A percentile compares a stretch with the other conserved stretches of the same genome.
Evolutionary conservation across 2,329 filamentous ascomycete genomes (phyloP).

Genomic region (Furcasterigmium furcatum): DNA sequence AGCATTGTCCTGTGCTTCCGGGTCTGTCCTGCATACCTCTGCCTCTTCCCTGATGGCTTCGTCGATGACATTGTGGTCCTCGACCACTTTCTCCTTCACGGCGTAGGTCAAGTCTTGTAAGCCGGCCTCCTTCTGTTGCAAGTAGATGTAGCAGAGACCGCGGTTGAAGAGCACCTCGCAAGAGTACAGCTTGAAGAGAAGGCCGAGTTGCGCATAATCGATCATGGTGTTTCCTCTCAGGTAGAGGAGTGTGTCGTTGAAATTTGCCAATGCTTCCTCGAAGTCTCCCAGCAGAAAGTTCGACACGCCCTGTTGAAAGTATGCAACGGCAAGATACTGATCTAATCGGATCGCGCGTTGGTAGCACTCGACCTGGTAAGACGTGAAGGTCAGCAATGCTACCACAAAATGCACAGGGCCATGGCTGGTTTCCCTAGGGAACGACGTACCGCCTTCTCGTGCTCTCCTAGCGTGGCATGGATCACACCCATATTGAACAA

Average conservation of each 20-base stretch:
- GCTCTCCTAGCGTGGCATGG: slow-evolving; percentile 91
- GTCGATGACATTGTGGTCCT: slow-evolving; percentile 96
- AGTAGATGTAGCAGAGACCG: slow-evolving; percentile 94
- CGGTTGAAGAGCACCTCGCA: slow-evolving; percentile 98
- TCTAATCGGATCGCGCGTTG: slow-evolving; percentile 88
- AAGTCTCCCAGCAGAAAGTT: slow-evolving; percentile 98
- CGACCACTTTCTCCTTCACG: slow-evolving; percentile 91
- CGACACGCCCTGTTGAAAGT: slow-evolving; percentile 97
- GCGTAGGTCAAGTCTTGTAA: slow-evolving; percentile 89
- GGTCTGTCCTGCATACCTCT: slow-evolving; percentile 56
- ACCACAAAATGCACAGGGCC: too few relatives aligned
- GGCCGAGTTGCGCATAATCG: slow-evolving; percentile 92
- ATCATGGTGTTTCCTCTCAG: slow-evolving; percentile 95
- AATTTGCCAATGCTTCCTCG: slow-evolving; percentile 94
- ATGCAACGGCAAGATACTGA: slow-evolving; percentile 93
- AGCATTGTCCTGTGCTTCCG: not conserved
- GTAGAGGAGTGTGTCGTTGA: slow-evolving; percentile 96
- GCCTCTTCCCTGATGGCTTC: slow-evolving; percentile 92
- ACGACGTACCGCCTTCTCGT: slow-evolving; percentile 82
- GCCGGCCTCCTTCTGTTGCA: slow-evolving; percentile 86
- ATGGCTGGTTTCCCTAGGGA: too few relatives aligned
- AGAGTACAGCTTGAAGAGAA: slow-evolving; percentile 95
- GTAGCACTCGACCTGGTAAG: slow-evolving; percentile 83
- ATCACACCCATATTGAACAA: slow-evolving; percentile 98
- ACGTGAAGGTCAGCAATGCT: not conserved